Conservation (phyloP, 2,329 filamentous ascomycete genomes). For the Monilinia fructicola region DNA sequence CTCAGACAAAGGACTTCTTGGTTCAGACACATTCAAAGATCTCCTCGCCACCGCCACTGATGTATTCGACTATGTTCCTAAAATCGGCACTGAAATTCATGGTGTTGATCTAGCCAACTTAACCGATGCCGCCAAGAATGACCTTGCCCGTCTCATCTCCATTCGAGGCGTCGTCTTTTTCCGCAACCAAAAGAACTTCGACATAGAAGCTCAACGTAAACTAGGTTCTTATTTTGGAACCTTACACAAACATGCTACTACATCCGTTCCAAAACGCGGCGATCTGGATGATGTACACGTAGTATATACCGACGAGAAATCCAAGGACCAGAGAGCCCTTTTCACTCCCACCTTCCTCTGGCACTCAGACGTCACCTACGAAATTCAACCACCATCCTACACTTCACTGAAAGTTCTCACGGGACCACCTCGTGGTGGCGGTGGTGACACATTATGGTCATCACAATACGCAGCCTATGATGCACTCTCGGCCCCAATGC, state of each 20-base stretch:
- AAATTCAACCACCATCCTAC: slow-evolving; percentile 57
- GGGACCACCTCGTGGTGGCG: slow-evolving; percentile 54
- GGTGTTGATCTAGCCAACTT: slow-evolving; percentile 49
- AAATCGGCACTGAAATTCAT: slow-evolving; percentile 43
- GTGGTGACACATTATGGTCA: slow-evolving; percentile 58
- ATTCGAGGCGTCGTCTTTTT: slow-evolving; percentile 59
- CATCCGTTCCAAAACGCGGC: slow-evolving; percentile 48
- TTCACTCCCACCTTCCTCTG: slow-evolving; percentile 54
- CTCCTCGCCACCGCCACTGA: slow-evolving; percentile 53
- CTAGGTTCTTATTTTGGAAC: slow-evolving; percentile 54
- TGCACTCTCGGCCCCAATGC: slow-evolving; percentile 54
- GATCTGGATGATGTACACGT: slow-evolving; percentile 58
- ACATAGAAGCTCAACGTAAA: slow-evolving; percentile 53
- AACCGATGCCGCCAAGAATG: slow-evolving; percentile 48
- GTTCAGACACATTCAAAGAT: slow-evolving; percentile 54
- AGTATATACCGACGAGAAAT: slow-evolving; percentile 53
- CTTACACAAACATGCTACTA: slow-evolving; percentile 57
- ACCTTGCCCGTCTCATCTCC: slow-evolving; percentile 52
- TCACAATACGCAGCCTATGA: slow-evolving; percentile 60
- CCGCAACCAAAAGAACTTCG: slow-evolving; percentile 54
- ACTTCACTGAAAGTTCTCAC: slow-evolving; percentile 55
- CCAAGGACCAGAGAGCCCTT: slow-evolving; percentile 52
- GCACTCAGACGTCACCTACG: slow-evolving; percentile 52
- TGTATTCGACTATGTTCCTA: slow-evolving; percentile 53
- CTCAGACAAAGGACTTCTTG: slow-evolving; percentile 53